Conservation (phyloP, 1,139 yeast species). For the Wickerhamomyces sp. region DNA sequence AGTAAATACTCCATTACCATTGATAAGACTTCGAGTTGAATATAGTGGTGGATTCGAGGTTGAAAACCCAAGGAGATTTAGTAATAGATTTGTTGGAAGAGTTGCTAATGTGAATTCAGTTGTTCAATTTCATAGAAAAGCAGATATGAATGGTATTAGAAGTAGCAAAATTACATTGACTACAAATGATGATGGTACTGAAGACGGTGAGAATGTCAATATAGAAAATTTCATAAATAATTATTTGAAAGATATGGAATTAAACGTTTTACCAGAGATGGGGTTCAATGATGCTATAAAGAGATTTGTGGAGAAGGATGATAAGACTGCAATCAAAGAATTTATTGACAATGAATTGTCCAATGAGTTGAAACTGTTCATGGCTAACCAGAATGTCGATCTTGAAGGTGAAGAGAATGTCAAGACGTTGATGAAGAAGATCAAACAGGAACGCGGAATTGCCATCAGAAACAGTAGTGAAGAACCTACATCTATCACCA, state of each 20-base stretch:
- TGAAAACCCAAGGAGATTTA: constrained; percentile 84
- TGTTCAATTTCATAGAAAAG: constrained; percentile 60
- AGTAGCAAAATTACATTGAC: constrained; percentile 5
- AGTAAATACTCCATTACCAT: constrained; percentile 56
- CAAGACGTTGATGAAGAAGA: constrained; percentile 26
- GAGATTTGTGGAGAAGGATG: constrained; percentile 76
- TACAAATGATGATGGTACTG: constrained; percentile 22
- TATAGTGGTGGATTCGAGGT: constrained; percentile 88
- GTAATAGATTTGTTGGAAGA: constrained; percentile 82
- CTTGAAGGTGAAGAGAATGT: constrained; percentile 27
- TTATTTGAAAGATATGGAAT: constrained; percentile 54
- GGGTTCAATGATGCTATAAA: constrained; percentile 74
- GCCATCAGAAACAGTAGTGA: constrained; percentile 18
- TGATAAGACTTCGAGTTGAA: constrained; percentile 78
- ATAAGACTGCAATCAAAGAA: constrained; percentile 60
- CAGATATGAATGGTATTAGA: constrained; percentile 24
- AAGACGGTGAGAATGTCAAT: constrained; percentile 28
- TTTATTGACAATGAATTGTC: constrained; percentile 66
- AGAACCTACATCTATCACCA: not conserved
- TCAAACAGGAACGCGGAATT: constrained; percentile 23
- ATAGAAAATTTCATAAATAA: constrained; percentile 60
- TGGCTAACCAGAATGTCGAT: constrained; percentile 35
- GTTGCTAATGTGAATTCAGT: constrained; percentile 91
- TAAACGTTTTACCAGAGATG: constrained; percentile 68
- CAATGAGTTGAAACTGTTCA: constrained; percentile 54